These are phyloP conservation scores for Tetratostichococcus sp. DNA, from an alignment of 139 green algal species.

Conservation along the genomic window DNA sequence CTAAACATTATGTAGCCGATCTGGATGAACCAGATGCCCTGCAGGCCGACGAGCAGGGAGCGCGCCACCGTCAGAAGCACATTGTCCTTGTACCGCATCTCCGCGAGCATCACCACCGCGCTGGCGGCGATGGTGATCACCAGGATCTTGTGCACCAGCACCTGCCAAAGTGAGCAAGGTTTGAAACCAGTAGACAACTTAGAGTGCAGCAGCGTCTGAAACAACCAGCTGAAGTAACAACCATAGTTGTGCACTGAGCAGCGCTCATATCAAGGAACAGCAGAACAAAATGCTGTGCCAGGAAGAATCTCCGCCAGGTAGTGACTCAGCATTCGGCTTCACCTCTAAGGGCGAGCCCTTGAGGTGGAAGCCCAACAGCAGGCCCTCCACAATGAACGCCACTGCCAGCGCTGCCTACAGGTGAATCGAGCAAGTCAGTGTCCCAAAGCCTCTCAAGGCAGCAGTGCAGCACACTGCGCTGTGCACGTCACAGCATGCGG, in stretches of 20 bases:
- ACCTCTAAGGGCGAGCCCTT: conserved; percentile 51
- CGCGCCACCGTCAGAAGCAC: conserved; percentile 27
- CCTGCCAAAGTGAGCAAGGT: neutral
- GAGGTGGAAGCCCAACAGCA: conserved; percentile 67
- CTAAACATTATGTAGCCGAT: conserved; percentile 45
- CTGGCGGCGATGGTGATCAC: conserved; percentile 31
- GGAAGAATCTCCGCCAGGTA: too few relatives aligned
- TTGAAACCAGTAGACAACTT: too few relatives aligned
- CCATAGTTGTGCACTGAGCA: too few relatives aligned
- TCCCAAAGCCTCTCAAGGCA: too few relatives aligned
- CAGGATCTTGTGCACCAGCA: conserved; percentile 53
- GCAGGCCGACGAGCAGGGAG: conserved; percentile 36
- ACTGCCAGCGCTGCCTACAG: conserved; percentile 46
- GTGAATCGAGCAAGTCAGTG: neutral
- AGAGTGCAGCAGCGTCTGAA: too few relatives aligned
- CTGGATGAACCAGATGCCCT: conserved; percentile 55
- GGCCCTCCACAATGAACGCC: conserved; percentile 47
- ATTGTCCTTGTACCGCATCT: conserved; percentile 22
- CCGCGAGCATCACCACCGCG: conserved; percentile 26
- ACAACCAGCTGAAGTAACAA: too few relatives aligned
- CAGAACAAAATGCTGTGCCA: too few relatives aligned
- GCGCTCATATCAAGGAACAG: too few relatives aligned
- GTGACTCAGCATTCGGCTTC: too few relatives aligned
- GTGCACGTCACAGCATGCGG: too few relatives aligned
- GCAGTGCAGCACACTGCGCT: too few relatives aligned